Base-by-base conservation (phyloP, 1,284 basidiomycete genomes). In the Austropuccinia psidii region DNA sequence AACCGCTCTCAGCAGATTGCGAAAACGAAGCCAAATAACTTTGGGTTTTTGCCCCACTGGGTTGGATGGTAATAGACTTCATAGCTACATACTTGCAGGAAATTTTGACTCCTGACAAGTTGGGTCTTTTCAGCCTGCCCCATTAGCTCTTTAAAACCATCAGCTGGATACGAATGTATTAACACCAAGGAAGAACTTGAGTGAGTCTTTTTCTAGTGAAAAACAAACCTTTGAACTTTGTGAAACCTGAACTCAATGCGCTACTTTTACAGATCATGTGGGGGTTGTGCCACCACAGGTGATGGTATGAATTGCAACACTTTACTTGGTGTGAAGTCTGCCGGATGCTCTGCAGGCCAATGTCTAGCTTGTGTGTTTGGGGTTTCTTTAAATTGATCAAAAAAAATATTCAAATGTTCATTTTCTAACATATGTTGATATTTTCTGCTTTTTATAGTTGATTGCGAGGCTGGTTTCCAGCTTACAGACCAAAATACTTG, bases 271-370 rank as follows among this genome's bases (percentile, higher is more conserved):
- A 69, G 67, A 35, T 57, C 54, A 19, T 69, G 67, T 49, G 67
- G 67, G 55, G 67, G 67, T 7, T 69, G 67, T 49, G 55, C 67
- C 33, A 69, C 39, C 17, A 69, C 67, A 24, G 67, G 67, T 45
- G 67, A 69, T 11, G 67, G 67, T 29, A n/a, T 69, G 4, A 37
- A 69, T 35, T 69, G 67, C 29, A 69, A 58, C 41, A 35, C 39
- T 27, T 27, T 69, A 5, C 52, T 43, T 13, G 67, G 67, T 45
- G 52, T 69, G 8, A 58, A 69, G 43, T 57, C n/a, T 13, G 52
- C 67, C 4, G 67, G 67, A 24, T 69, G 67, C 31, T 39, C 54
- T 13, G 39, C 11, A 29, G 54, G 67, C 33, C 67, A 60, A 69
- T 69, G 67, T 31, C 47, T 69, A 45, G 67, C 67, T 31, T 69